These are phyloP conservation scores for Dactylellina sp. DNA, from an alignment of 2,329 filamentous ascomycete species.

Conservation along the genomic window DNA sequence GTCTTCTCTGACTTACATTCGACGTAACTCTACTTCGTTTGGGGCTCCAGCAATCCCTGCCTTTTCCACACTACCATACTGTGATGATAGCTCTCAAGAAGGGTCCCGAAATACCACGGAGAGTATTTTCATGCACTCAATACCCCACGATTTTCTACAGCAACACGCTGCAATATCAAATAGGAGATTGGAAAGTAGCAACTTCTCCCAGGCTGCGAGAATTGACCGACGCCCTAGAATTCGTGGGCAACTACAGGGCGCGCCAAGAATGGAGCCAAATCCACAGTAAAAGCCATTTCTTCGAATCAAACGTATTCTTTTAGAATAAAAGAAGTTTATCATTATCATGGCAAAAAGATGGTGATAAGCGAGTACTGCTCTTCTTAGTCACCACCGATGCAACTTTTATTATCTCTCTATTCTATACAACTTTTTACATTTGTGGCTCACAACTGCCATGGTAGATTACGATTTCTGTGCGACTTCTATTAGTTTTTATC, in stretches of 20 bases:
- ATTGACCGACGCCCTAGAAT: constrained; percentile 19
- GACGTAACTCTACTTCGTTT: constrained; percentile 19
- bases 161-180: constrained; percentile 29
- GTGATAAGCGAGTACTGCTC: too few species aligned
- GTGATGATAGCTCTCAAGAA: not conserved
- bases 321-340: too few species aligned
- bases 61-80: not conserved
- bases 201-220: not conserved
- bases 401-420: too few species aligned
- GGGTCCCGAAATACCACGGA: not conserved
- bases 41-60: not conserved
- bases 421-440: too few species aligned
- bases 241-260: not conserved
- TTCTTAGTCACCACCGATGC: too few species aligned
- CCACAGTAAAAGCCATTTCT: too few species aligned
- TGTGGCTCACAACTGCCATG: too few species aligned
- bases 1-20: not conserved
- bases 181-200: not conserved
- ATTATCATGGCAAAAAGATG: too few species aligned
- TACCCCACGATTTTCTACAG: constrained; percentile 22
- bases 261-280: not conserved
- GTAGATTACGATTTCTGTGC: too few species aligned
- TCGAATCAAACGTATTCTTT: too few species aligned
- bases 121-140: constrained; percentile 12
- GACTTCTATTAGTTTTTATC: too few species aligned